These are phyloP conservation scores for Rhypophila decipiens DNA, from an alignment of 495 filamentous ascomycete genomes.

Conservation along the genomic window DNA sequence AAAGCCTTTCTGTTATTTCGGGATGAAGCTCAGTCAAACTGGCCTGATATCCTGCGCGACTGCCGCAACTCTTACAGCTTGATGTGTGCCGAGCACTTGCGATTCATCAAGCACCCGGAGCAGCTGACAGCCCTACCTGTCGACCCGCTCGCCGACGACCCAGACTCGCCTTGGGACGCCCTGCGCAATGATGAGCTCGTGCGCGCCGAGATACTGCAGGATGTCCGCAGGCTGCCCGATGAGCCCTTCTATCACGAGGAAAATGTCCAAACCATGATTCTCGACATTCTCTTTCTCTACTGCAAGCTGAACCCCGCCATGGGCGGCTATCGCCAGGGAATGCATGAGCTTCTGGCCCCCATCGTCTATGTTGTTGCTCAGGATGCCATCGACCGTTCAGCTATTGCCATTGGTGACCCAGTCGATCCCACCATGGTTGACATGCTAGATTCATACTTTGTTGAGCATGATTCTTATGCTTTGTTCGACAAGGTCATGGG, in stretches of 20 bases:
- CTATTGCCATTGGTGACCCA: conserved; percentile 13
- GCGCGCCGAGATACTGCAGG: conserved; percentile 86
- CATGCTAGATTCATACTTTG: conserved; percentile 60
- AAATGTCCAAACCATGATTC: conserved; percentile 69
- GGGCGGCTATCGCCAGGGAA: conserved; percentile 85
- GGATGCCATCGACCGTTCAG: conserved; percentile 57
- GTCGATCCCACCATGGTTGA: conserved; percentile 49
- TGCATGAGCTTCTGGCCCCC: conserved; percentile 93
- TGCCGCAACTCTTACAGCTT: conserved; percentile 68
- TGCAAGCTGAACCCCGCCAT: conserved; percentile 86
- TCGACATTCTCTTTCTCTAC: conserved; percentile 88
- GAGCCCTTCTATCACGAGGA: conserved; percentile 82
- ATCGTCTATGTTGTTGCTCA: conserved; percentile 81
- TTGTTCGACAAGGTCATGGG: conserved; percentile 85
- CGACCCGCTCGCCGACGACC: conserved; percentile 84
- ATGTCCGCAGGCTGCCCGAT: conserved; percentile 90
- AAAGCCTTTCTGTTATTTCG: conserved; percentile 85
- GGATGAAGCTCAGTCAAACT: conserved; percentile 56
- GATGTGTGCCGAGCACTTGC: conserved; percentile 66
- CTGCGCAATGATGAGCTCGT: conserved; percentile 77
- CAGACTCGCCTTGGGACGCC: conserved; percentile 82
- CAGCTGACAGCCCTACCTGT: conserved; percentile 58
- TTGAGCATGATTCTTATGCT: conserved; percentile 89
- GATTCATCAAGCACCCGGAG: conserved; percentile 74
- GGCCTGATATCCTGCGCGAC: conserved; percentile 59